Percentiles rank a stretch among this genome's conserved stretches.
Evolutionary conservation across 1,284 basidiomycete species (phyloP).

Genomic region (Termitomyces sp.): DNA sequence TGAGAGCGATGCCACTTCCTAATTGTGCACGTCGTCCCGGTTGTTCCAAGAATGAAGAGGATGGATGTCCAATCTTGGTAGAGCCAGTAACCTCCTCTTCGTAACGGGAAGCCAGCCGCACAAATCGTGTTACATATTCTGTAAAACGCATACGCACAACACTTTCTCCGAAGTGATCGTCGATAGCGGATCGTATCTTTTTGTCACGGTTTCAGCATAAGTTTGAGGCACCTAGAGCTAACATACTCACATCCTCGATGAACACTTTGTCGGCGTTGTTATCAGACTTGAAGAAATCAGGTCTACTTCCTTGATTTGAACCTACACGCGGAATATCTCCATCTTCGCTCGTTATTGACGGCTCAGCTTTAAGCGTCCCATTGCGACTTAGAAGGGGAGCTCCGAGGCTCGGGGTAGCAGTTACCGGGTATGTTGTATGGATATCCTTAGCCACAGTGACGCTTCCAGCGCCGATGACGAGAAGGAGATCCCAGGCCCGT

Average conservation of each 20-base stretch:
- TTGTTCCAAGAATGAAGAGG: conserved; percentile 29
- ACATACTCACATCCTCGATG: conserved; percentile 80
- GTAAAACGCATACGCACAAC: conserved; percentile 40
- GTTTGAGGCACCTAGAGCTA: not conserved
- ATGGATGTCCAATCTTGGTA: conserved; percentile 34
- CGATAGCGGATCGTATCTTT: conserved; percentile 33
- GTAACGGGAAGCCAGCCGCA: conserved; percentile 38
- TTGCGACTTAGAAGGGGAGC: conserved; percentile 45
- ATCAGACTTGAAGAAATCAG: conserved; percentile 54
- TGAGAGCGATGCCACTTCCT: conserved; percentile 38
- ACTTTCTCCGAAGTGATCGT: conserved; percentile 42
- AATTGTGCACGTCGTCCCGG: conserved; percentile 30
- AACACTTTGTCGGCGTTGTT: conserved; percentile 77
- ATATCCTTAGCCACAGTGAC: conserved; percentile 87
- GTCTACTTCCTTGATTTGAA: conserved; percentile 31
- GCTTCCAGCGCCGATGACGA: conserved; percentile 83
- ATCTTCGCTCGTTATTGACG: conserved; percentile 55
- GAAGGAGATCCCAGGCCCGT: conserved; percentile 87
- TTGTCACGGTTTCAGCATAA: not conserved
- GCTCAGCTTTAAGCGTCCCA: conserved; percentile 60
- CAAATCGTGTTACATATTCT: conserved; percentile 40
- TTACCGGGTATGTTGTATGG: conserved; percentile 49
- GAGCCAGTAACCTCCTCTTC: conserved; percentile 37
- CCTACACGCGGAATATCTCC: conserved; percentile 43
- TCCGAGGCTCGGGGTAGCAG: conserved; percentile 33